These are phyloP conservation scores for Pochonia chlamydosporia DNA, from an alignment of 2,329 filamentous ascomycete genomes.

Conservation along the genomic window DNA sequence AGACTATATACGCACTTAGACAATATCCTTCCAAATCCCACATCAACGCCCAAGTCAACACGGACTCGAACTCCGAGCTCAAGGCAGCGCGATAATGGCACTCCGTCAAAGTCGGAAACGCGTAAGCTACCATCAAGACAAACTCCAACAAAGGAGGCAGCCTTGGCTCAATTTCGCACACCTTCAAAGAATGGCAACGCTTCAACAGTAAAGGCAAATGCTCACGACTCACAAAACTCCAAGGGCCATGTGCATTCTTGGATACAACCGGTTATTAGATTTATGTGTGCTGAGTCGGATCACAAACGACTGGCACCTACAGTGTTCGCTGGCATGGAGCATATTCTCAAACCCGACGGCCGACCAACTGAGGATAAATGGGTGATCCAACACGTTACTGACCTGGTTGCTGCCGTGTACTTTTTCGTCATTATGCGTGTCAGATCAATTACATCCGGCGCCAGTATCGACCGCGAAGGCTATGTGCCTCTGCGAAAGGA, in stretches of 20 bases:
- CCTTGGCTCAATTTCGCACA: slow-evolving; percentile 38
- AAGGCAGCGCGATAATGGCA: slow-evolving; percentile 21
- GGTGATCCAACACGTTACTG: slow-evolving; percentile 42
- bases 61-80: slow-evolving; percentile 27
- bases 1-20: slow-evolving; percentile 79
- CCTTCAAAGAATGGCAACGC: slow-evolving; percentile 26
- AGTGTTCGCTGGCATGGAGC: slow-evolving; percentile 67
- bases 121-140: slow-evolving; percentile 32
- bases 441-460: slow-evolving; percentile 31
- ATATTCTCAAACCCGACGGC: slow-evolving; percentile 39
- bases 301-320: slow-evolving; percentile 62
- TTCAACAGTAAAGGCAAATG: slow-evolving; percentile 27
- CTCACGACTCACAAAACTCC: slow-evolving; percentile 16
- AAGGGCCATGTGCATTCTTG: slow-evolving; percentile 49
- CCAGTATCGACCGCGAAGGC: slow-evolving; percentile 32
- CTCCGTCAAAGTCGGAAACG: slow-evolving; percentile 19
- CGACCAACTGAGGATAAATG: slow-evolving; percentile 40
- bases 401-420: slow-evolving; percentile 54
- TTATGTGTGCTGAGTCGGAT: slow-evolving; percentile 54
- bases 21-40: slow-evolving; percentile 52
- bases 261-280: slow-evolving; percentile 63
- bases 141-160: slow-evolving; percentile 42
- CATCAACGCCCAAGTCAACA: slow-evolving; percentile 23
- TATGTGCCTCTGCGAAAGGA: slow-evolving; percentile 41
- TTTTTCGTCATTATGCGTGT: slow-evolving; percentile 53